phyloP scores from a whole-genome alignment of 305 asterid genomes.

The Stenogyne calaminthoides region DNA sequence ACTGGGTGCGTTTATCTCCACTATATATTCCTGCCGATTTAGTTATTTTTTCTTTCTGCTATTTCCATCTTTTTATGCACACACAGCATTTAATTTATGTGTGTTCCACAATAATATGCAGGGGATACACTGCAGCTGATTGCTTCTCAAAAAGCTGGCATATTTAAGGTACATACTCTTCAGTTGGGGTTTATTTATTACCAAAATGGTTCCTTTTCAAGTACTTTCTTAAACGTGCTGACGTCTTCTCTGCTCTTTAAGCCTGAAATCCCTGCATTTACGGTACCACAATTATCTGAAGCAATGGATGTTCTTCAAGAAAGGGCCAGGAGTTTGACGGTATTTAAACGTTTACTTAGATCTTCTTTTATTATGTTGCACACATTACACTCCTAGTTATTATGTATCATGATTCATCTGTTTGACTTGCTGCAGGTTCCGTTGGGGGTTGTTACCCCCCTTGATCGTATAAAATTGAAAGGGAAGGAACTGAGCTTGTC shows the following conservation, averaged over 20 bases:
- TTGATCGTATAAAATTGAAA: constrained; percentile 49
- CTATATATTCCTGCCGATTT: constrained; percentile 24
- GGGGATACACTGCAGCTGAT: constrained; percentile 74
- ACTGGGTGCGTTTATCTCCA: constrained; percentile 55
- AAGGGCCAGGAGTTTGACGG: constrained; percentile 63
- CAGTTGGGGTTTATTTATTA: constrained; percentile 31
- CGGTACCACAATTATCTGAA: constrained; percentile 77
- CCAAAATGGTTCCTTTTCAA: constrained; percentile 34
- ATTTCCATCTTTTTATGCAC: not conserved
- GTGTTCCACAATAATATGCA: constrained; percentile 36
- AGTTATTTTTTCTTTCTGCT: constrained; percentile 13
- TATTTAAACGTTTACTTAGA: constrained; percentile 31
- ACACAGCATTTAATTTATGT: constrained; percentile 19
- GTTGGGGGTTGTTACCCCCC: constrained; percentile 68
- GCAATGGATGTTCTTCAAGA: constrained; percentile 79
- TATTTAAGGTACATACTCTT: constrained; percentile 64
- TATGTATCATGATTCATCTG: constrained; percentile 11
- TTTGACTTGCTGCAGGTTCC: constrained; percentile 55
- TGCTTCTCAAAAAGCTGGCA: constrained; percentile 96
- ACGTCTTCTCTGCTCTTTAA: constrained; percentile 62
- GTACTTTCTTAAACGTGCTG: constrained; percentile 54
- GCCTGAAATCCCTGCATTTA: constrained; percentile 88
- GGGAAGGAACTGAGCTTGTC: constrained; percentile 69
- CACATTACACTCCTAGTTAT: constrained; percentile 5
- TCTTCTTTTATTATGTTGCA: constrained; percentile 3